A percentile compares a stretch with the other conserved stretches of the same genome.
These are phyloP conservation scores for Nitzschia putrida DNA, from an alignment of 108 stramenopile species.

Conservation along the genomic window DNA sequence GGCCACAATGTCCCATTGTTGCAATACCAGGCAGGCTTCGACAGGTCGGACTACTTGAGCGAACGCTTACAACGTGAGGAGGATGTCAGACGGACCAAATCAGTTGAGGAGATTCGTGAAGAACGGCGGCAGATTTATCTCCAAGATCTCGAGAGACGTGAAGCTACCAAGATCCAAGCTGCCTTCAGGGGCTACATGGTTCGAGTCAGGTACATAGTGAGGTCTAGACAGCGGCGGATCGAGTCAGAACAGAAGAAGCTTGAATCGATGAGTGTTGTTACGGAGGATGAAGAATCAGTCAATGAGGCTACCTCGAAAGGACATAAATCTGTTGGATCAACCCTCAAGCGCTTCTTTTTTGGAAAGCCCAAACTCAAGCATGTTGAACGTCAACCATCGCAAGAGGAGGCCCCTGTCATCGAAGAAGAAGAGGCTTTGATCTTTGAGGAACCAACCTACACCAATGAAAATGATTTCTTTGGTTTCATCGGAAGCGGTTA, in stretches of 20 bases:
- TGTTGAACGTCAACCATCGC: not conserved
- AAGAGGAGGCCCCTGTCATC: not conserved
- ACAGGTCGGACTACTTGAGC: constrained; percentile 17
- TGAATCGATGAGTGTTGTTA: too few species aligned
- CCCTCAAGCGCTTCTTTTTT: constrained; percentile 2
- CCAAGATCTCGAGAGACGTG: constrained; percentile 7
- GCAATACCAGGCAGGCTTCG: not conserved
- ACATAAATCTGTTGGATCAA: too few species aligned
- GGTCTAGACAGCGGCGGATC: not conserved
- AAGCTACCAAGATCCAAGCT: constrained; percentile 19
- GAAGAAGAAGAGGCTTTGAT: not conserved
- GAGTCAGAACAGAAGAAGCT: not conserved
- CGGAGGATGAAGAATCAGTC: too few species aligned
- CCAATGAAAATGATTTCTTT: constrained; percentile 11
- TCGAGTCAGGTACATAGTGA: not conserved
- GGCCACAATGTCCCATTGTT: not conserved
- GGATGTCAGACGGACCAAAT: constrained; percentile 1
- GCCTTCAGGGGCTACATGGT: constrained; percentile 3
- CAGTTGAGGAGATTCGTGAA: constrained; percentile 4
- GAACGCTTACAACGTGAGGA: constrained; percentile 13
- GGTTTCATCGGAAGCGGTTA: constrained; percentile 1
- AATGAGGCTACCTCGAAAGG: too few species aligned
- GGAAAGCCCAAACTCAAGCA: not conserved
- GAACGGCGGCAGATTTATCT: constrained; percentile 13
- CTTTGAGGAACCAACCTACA: not conserved